Percentiles rank a stretch among this genome's conserved stretches.
These are phyloP conservation scores for Tulasnella sp. DNA, from an alignment of 768 basidiomycete species.

Conservation along the genomic window DNA sequence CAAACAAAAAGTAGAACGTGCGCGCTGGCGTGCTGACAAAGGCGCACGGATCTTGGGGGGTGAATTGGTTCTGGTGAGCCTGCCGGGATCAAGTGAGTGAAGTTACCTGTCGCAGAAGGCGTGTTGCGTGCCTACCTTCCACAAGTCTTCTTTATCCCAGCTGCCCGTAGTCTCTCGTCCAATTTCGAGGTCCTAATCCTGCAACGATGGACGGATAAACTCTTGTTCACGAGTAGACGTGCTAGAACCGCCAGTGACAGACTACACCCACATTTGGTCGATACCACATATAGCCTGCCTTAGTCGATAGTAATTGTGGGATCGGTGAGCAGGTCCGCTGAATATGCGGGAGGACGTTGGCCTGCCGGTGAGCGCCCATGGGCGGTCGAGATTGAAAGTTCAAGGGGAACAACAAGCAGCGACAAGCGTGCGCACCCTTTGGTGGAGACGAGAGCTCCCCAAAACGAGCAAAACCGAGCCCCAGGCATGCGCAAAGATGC, in stretches of 20 bases:
- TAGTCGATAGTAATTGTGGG: slow-evolving; percentile 88
- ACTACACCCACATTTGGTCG: slow-evolving; percentile 62
- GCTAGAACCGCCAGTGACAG: slow-evolving; percentile 42
- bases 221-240: slow-evolving; percentile 30
- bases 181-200: slow-evolving; percentile 87
- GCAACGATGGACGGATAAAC: slow-evolving; percentile 28
- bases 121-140: slow-evolving; percentile 65
- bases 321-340: slow-evolving; percentile 85
- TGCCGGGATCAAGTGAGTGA: no score
- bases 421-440: not conserved
- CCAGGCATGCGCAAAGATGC: no score
- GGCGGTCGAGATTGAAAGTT: not conserved
- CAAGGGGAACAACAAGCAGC: not conserved
- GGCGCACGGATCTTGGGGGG: no score
- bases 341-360: slow-evolving; percentile 47
- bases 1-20: no score
- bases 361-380: slow-evolving; percentile 26
- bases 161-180: slow-evolving; percentile 69
- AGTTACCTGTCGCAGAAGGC: not conserved
- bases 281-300: slow-evolving; percentile 78
- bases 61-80: no score
- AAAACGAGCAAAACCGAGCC: no score
- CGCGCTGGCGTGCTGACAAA: no score
- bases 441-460: no score
- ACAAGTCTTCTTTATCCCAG: slow-evolving; percentile 84